Evolutionary conservation across 805 yeast genomes (phyloP).

Genomic region (Sugiyamaella chiloensis): DNA sequence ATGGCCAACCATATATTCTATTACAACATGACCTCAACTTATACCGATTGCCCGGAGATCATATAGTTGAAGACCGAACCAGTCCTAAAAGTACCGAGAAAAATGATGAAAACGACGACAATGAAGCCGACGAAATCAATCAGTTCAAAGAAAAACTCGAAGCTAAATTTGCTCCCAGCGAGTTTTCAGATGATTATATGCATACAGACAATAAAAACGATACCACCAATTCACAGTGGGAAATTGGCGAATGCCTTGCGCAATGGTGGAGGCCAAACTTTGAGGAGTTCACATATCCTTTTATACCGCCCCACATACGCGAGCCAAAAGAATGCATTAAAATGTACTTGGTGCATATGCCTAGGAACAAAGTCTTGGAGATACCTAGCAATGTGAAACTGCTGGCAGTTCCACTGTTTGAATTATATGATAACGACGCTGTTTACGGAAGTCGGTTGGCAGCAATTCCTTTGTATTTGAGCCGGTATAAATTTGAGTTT

Average conservation of each 20-base stretch:
- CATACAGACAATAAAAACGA: too few relatives aligned
- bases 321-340: constrained; percentile 36
- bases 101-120: too few relatives aligned
- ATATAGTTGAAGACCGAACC: constrained; percentile 30
- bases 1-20: constrained; percentile 34
- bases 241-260: constrained; percentile 33
- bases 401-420: constrained; percentile 34
- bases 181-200: constrained; percentile 14
- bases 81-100: constrained; percentile 32
- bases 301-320: constrained; percentile 35
- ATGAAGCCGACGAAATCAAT: constrained; percentile 19
- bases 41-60: constrained; percentile 29
- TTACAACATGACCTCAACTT: constrained; percentile 32
- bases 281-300: constrained; percentile 33
- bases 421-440: constrained; percentile 31
- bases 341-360: constrained; percentile 31
- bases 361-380: constrained; percentile 26
- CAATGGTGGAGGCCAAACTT: constrained; percentile 38
- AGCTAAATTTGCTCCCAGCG: constrained; percentile 19
- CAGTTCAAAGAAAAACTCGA: constrained; percentile 27
- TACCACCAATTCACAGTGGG: too few relatives aligned
- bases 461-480: constrained; percentile 37
- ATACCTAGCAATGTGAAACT: constrained; percentile 33
- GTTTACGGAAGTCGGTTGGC: constrained; percentile 34
- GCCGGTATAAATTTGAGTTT: constrained; percentile 33